A percentile compares a stretch with the other conserved stretches of the same genome.
phyloP scores from a whole-genome alignment of 495 filamentous ascomycete genomes.

The Neurospora hispaniola region DNA sequence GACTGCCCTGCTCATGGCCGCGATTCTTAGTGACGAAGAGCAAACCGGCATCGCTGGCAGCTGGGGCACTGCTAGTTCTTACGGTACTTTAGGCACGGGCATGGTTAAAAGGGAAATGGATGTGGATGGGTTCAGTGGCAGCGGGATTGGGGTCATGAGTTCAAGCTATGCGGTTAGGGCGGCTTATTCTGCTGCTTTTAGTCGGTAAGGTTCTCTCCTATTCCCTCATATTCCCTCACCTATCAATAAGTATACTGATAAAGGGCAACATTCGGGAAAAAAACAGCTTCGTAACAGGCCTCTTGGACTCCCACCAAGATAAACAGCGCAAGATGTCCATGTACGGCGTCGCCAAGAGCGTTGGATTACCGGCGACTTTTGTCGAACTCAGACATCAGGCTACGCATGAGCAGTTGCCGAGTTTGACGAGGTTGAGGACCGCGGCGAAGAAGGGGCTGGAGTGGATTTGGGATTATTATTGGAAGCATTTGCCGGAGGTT shows the following conservation, averaged over 20 bases:
- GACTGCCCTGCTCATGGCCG: slow-evolving; percentile 66
- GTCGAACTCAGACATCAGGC: slow-evolving; percentile 86
- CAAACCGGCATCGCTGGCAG: slow-evolving; percentile 28
- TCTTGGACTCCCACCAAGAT: slow-evolving; percentile 66
- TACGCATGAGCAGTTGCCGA: slow-evolving; percentile 78
- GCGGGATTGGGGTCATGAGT: slow-evolving; percentile 5
- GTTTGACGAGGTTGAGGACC: slow-evolving; percentile 54
- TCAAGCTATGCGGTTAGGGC: slow-evolving; percentile 32
- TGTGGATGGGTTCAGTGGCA: slow-evolving; percentile 27
- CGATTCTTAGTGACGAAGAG: slow-evolving; percentile 51
- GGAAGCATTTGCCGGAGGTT: slow-evolving; percentile 40
- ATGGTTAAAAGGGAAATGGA: slow-evolving; percentile 36
- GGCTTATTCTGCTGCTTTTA: slow-evolving; percentile 39
- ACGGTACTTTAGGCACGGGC: slow-evolving; percentile 32
- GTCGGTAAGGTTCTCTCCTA: slow-evolving; percentile 27
- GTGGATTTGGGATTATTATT: slow-evolving; percentile 88
- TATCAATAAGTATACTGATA: no score
- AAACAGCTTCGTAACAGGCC: slow-evolving; percentile 89
- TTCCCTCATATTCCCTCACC: no score
- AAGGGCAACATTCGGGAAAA: slow-evolving; percentile 15
- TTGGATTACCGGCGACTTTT: slow-evolving; percentile 71
- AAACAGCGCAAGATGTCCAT: slow-evolving; percentile 63
- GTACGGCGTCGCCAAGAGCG: slow-evolving; percentile 66
- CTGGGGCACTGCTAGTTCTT: background rate
- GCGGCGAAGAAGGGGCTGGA: slow-evolving; percentile 56